Conservation (phyloP, 495 filamentous ascomycete genomes). For the Clohesyomyces aquaticus region DNA sequence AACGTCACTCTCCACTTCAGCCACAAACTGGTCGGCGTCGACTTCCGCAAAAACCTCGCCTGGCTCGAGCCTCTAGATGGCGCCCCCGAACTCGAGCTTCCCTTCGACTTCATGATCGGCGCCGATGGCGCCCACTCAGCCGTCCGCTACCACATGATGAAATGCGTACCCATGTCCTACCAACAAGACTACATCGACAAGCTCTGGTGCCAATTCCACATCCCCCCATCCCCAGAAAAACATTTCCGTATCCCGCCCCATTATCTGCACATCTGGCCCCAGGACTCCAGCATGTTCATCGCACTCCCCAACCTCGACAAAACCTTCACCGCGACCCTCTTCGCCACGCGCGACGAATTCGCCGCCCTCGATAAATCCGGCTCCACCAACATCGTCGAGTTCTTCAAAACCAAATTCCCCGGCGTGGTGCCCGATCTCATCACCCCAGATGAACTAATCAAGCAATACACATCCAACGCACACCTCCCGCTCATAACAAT, state of each 20-base stretch:
- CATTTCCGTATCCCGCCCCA: conserved; percentile 82
- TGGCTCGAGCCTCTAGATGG: conserved; percentile 71
- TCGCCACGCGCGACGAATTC: conserved; percentile 69
- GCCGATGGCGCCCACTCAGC: conserved; percentile 95
- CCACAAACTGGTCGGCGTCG: conserved; percentile 85
- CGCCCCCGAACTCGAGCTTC: conserved; percentile 65
- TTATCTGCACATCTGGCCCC: conserved; percentile 98
- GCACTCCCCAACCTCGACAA: conserved; percentile 87
- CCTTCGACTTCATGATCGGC: conserved; percentile 93
- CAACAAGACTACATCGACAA: conserved; percentile 96
- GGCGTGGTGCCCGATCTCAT: conserved; percentile 84
- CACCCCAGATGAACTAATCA: conserved; percentile 63
- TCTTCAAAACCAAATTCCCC: conserved; percentile 82
- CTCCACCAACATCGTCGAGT: conserved; percentile 63
- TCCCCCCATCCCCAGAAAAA: conserved; percentile 60
- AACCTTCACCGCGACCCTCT: conserved; percentile 94
- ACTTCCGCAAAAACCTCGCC: conserved; percentile 75
- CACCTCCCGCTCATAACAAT: conserved; percentile 91
- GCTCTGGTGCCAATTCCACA: conserved; percentile 94
- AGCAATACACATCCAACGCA: conserved; percentile 76
- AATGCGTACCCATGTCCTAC: conserved; percentile 83
- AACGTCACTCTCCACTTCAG: conserved; percentile 92
- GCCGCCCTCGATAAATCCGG: conserved; percentile 59
- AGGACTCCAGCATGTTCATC: conserved; percentile 93
- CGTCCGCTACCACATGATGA: conserved; percentile 90